Percentiles rank a stretch among this genome's conserved stretches.
Conservation (phyloP, 2,329 filamentous ascomycete species). For the Clonostachys rosea region DNA sequence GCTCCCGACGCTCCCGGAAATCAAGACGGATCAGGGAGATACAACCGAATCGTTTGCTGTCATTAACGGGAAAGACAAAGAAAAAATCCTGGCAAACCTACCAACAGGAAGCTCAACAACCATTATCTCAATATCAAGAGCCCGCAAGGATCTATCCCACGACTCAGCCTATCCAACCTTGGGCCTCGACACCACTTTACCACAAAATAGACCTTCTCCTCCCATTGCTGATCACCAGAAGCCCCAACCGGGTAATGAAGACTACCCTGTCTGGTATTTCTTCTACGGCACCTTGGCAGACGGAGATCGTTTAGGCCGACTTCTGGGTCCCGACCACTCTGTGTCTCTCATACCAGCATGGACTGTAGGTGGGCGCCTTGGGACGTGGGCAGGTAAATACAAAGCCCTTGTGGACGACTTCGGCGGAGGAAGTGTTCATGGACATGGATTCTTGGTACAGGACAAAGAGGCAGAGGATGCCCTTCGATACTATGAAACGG, state of each 20-base stretch:
- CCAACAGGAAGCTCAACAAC: not conserved
- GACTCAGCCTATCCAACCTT: not conserved
- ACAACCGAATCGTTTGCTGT: not conserved
- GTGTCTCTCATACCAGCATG: conserved; percentile 14
- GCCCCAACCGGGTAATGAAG: not conserved
- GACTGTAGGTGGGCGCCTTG: conserved; percentile 19
- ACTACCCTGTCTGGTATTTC: not conserved
- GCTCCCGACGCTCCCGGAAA: not conserved
- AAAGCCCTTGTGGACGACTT: conserved; percentile 25
- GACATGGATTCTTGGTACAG: not conserved
- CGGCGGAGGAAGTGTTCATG: conserved; percentile 1
- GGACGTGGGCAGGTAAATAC: conserved; percentile 30
- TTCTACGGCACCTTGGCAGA: not conserved
- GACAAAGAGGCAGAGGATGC: not conserved
- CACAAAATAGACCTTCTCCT: not conserved
- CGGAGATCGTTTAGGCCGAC: not conserved
- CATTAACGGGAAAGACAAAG: not conserved
- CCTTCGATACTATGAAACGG: not conserved
- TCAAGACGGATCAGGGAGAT: not conserved
- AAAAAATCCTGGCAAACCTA: not conserved
- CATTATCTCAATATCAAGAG: not conserved
- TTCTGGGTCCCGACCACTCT: not conserved
- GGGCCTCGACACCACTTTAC: not conserved
- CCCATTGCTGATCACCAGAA: not conserved
- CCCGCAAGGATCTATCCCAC: not conserved